Conservation (phyloP, 495 filamentous ascomycete species). For the Elasticomyces elasticus region DNA sequence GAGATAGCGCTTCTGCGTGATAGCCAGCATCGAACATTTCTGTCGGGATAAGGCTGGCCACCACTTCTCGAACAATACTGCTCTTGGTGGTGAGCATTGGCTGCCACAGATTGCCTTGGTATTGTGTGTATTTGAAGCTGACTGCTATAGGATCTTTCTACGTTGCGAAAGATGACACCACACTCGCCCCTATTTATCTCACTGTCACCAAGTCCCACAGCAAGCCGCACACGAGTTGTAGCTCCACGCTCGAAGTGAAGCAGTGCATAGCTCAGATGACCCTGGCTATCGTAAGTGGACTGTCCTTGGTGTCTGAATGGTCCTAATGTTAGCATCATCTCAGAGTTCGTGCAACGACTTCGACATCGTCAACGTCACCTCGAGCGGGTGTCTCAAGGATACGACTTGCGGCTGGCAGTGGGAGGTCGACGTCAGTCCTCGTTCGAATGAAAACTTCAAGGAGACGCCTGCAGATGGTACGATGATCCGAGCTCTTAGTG, state of each 20-base stretch:
- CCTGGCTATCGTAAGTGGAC: neutral
- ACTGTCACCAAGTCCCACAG: neutral
- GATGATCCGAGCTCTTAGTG: too few relatives aligned
- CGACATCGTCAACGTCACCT: neutral
- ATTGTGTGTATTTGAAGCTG: neutral
- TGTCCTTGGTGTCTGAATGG: too few relatives aligned
- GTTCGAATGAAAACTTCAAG: too few relatives aligned
- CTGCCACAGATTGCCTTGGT: too few relatives aligned
- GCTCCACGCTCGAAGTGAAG: neutral
- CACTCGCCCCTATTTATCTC: neutral
- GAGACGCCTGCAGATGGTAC: too few relatives aligned
- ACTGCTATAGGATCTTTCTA: neutral
- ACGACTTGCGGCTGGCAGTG: neutral
- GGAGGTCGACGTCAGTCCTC: neutral
- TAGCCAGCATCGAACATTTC: neutral
- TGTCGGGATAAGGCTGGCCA: neutral
- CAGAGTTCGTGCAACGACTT: neutral
- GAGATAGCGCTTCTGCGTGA: neutral
- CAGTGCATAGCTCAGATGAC: neutral
- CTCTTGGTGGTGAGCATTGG: neutral
- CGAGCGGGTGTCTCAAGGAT: neutral
- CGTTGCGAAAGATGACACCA: neutral
- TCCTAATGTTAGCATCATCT: too few relatives aligned
- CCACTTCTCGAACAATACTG: neutral
- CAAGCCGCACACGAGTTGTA: neutral